Conservation (phyloP, 2,329 filamentous ascomycete species). For the Hyphodiscus sp. region DNA sequence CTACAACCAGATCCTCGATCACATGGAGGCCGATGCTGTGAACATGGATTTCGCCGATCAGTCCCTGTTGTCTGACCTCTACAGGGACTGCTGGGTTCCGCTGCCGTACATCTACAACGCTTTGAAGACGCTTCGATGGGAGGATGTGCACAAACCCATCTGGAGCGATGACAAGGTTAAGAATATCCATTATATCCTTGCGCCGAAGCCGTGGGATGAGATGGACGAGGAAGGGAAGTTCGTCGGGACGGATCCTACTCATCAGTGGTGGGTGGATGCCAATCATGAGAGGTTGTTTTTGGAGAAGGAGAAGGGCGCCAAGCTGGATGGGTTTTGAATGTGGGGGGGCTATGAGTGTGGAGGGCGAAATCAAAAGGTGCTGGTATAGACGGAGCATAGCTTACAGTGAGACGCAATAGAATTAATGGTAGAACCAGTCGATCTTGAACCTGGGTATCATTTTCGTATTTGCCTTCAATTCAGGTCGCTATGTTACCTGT, state of each 20-base stretch:
- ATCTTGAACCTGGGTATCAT: slow-evolving; percentile 16
- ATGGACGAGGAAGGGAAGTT: slow-evolving; percentile 38
- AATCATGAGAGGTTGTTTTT: slow-evolving; percentile 36
- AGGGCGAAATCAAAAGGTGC: not conserved
- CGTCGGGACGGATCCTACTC: slow-evolving; percentile 37
- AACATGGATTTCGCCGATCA: slow-evolving; percentile 55
- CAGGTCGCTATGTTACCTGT: slow-evolving; percentile 6
- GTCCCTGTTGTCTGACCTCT: slow-evolving; percentile 49
- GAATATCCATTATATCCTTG: slow-evolving; percentile 56
- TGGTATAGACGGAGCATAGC: not conserved
- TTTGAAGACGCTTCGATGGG: slow-evolving; percentile 52
- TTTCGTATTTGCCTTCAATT: slow-evolving; percentile 5
- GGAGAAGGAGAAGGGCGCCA: slow-evolving; percentile 30
- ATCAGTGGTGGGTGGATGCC: slow-evolving; percentile 49
- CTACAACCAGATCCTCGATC: slow-evolving; percentile 44
- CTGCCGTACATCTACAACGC: slow-evolving; percentile 58
- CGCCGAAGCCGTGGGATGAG: slow-evolving; percentile 57
- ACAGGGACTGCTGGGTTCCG: slow-evolving; percentile 48
- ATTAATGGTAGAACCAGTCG: not conserved
- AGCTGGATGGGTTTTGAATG: slow-evolving; percentile 18
- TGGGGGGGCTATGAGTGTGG: not conserved
- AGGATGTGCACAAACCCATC: slow-evolving; percentile 46
- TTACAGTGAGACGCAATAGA: not conserved
- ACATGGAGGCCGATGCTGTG: slow-evolving; percentile 41
- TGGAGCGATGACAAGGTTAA: slow-evolving; percentile 54